Percentiles rank a stretch among this genome's conserved stretches.
Conservation (phyloP, 2,329 filamentous ascomycete genomes). For the Penicillium vulpinum region DNA sequence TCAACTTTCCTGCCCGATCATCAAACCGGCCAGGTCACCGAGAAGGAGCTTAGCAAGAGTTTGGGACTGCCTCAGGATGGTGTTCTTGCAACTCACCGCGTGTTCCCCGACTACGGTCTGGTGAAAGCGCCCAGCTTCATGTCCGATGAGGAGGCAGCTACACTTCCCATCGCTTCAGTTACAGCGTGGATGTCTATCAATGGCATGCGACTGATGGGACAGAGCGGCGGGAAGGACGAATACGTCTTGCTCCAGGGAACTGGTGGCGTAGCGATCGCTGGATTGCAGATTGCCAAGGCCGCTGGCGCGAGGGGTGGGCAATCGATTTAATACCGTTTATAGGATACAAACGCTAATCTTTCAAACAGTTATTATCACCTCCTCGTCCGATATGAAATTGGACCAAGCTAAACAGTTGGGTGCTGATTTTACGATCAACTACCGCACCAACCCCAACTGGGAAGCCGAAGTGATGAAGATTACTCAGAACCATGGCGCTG, state of each 20-base stretch:
- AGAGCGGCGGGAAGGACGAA: constrained; percentile 48
- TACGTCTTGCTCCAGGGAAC: constrained; percentile 59
- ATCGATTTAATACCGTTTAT: neutral
- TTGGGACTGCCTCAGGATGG: constrained; percentile 61
- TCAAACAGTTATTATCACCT: constrained; percentile 52
- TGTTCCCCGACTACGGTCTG: constrained; percentile 42
- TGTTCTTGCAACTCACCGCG: constrained; percentile 45
- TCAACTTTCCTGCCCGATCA: constrained; percentile 60
- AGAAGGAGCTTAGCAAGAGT: constrained; percentile 56
- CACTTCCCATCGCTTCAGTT: constrained; percentile 50
- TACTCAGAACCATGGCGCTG: constrained; percentile 49
- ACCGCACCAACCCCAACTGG: constrained; percentile 50
- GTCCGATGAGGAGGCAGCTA: constrained; percentile 41
- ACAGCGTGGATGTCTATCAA: constrained; percentile 55
- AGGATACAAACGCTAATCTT: neutral
- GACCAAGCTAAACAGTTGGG: constrained; percentile 53
- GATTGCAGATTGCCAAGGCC: constrained; percentile 51
- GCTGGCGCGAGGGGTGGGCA: constrained; percentile 44
- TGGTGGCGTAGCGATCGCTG: constrained; percentile 50
- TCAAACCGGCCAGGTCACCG: constrained; percentile 60
- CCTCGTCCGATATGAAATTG: constrained; percentile 53
- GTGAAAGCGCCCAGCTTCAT: constrained; percentile 44
- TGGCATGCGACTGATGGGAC: constrained; percentile 42
- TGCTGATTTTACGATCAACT: constrained; percentile 52
- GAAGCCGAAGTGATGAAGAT: constrained; percentile 46